Evolutionary conservation across 768 basidiomycete species (phyloP).

Genomic region (Pilatotrama ljubarskyi): DNA sequence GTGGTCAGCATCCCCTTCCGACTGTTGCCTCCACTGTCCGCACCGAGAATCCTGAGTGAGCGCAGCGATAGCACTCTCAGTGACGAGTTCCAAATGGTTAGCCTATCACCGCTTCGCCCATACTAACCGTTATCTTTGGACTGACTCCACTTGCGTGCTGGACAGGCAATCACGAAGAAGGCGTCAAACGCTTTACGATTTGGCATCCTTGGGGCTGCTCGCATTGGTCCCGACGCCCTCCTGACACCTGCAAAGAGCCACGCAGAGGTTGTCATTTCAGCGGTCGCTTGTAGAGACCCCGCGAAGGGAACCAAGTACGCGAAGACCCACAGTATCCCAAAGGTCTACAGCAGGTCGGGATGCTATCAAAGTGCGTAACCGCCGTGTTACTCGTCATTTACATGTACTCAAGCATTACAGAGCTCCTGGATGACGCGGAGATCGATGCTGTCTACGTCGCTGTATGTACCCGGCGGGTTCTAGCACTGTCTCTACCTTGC

Average conservation of each 20-base stretch:
- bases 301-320: constrained; percentile 50
- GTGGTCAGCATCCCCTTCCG: too few species aligned
- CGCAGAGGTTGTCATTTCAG: constrained; percentile 54
- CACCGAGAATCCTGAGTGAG: too few species aligned
- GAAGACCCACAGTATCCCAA: constrained; percentile 52
- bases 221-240: constrained; percentile 52
- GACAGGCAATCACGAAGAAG: not conserved
- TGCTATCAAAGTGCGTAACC: constrained; percentile 51
- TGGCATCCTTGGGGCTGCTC: constrained; percentile 54
- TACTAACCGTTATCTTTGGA: too few species aligned
- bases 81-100: too few species aligned
- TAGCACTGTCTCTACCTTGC: too few species aligned
- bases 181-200: constrained; percentile 32
- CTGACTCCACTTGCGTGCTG: too few species aligned
- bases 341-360: constrained; percentile 46
- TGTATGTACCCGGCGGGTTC: too few species aligned
- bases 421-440: constrained; percentile 28
- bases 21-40: too few species aligned
- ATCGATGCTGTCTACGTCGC: constrained; percentile 36
- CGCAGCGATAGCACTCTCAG: too few species aligned
- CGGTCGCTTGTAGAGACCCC: constrained; percentile 57
- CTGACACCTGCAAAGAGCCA: constrained; percentile 54
- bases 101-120: too few species aligned
- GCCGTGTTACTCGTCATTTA: too few species aligned
- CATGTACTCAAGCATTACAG: not conserved